A percentile compares a stretch with the other conserved stretches of the same genome.
These are phyloP conservation scores for Debaryomyces subglobosus DNA, from an alignment of 1,139 yeast genomes.

Conservation along the genomic window DNA sequence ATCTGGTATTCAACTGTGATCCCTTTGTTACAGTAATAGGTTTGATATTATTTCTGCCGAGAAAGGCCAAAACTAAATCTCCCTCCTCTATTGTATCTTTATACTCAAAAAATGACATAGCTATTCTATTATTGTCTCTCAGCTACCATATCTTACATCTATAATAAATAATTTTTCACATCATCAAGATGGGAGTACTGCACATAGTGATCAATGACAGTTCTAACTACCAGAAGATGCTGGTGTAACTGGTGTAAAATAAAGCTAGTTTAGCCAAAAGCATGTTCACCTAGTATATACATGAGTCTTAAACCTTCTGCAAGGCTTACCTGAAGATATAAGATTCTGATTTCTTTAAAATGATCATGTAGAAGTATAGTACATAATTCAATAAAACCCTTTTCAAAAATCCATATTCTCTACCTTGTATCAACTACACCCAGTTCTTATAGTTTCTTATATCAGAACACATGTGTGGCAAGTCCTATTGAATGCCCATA, in stretches of 20 bases:
- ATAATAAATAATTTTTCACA: constrained; percentile 2
- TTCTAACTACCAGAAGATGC: background rate
- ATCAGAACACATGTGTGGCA: too few relatives aligned
- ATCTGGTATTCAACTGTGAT: constrained; percentile 74
- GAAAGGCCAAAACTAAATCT: constrained; percentile 83
- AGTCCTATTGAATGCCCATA: background rate
- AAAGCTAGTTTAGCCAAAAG: background rate
- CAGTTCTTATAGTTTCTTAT: too few relatives aligned
- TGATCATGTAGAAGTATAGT: too few relatives aligned
- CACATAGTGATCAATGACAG: background rate
- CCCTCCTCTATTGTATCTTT: constrained; percentile 73
- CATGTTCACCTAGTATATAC: background rate
- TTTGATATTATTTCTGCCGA: constrained; percentile 77
- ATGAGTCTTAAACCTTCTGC: background rate
- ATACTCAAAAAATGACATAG: constrained; percentile 51
- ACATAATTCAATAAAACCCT: too few relatives aligned
- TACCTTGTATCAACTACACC: too few relatives aligned
- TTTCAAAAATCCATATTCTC: too few relatives aligned
- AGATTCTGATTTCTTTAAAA: too few relatives aligned
- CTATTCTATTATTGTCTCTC: background rate
- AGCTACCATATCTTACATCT: background rate
- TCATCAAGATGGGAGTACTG: constrained; percentile 2
- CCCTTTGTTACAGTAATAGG: constrained; percentile 68
- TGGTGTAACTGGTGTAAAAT: background rate
- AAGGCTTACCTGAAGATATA: background rate